Evolutionary conservation across 2,329 filamentous ascomycete species (phyloP), one percentile per base, ranked within the genome.

Genomic region (Parafenestella ontariensis): DNA sequence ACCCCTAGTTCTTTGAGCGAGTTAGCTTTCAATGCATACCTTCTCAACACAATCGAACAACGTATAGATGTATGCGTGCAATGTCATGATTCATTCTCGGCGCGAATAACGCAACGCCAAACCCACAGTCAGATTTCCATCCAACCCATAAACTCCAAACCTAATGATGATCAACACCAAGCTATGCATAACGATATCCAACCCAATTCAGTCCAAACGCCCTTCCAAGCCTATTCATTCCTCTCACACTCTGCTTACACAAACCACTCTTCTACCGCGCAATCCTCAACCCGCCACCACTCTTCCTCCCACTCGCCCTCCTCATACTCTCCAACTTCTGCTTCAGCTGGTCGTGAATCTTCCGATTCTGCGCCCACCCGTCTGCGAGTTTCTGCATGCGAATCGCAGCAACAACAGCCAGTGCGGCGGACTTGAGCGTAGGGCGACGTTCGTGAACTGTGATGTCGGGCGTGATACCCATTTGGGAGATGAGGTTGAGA

Each of bases 401-500:
- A 15, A 83, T 66, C 0, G 73, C 73, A 5, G 83, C 83, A 2
- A 84, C 74, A 10, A 87, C 72, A 51, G 79, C 76, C 26, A 79
- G 63, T 2, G 77, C 82, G 1, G 83, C 80, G 5, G 79, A 76
- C 49, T 79, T 78, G 46, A 87, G 70, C 3, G 76, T 76, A 3
- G 76, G 81, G 48, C 76, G 77, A 50, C 75, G 77, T 50, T 79
- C 73, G 15, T 78, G 74, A 36, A 79, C 72, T 1, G 77, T 78
- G 20, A 73, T 56, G 62, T 83, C 80, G 3, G 82, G 77, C 29
- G 81, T 83, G 59, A 91, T 86, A 59, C 90, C 91, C 82, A 97
- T 96, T 65, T 90, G 85, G 65, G 89, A 86, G 59, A 98, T 87
- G 71, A 97, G 89, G 47, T 88, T 86, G 54, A 98, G 87, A 74